Evolutionary conservation across 345 rosid species (phyloP), one percentile per base, ranked within the genome.

Genomic region (Cardamine resedifolia): DNA sequence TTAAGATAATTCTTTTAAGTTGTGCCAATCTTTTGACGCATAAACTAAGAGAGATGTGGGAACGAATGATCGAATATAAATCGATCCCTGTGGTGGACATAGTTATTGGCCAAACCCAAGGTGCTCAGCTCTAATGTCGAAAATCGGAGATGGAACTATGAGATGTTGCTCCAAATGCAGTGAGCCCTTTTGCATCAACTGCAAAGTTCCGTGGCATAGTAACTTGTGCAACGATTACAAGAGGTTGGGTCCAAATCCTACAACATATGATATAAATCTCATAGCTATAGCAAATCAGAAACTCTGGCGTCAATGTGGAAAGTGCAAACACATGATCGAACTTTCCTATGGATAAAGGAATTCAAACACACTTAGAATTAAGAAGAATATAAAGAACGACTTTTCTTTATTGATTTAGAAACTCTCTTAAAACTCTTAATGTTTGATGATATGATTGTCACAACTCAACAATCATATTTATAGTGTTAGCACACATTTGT

Each of bases 181-280:
- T 31, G 18, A 68, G 10, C 52, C 68, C 58, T 85, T 90, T 71
- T 90, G 95, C 51, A 68, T 87, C 55, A 26, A 84, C 41, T 90
- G 97, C 85, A 87, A 82, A 79, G 92, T 82, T 49, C 86, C 87
- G 10, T 90, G 92, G 92, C 97, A 90, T 47, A 45, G 19, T 16
- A 20, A 43, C n/a, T 58, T 85, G 0, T 88, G 92, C 66, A 0
- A 1, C 19, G 62, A 61, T 26, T 85, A 83, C 78, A 76, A n/a
- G n/a, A 41, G 23, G 34, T 64, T 86, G 45, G 78, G 79, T 20
- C 30, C 76, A 49, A 69, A 76, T 26, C 75, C 67, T 2, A 6
- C 39, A 34, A 2, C 3, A 58, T 83, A 83, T 36, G 81, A 71
- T 55, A 41, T 34, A 63, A 56, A 27, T 64, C 58, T 83, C 5